Percentiles rank a stretch among this genome's conserved stretches.
These are phyloP conservation scores for Dillenia suffruticosa DNA, from an alignment of 164 flowering plant species.

Conservation along the genomic window DNA sequence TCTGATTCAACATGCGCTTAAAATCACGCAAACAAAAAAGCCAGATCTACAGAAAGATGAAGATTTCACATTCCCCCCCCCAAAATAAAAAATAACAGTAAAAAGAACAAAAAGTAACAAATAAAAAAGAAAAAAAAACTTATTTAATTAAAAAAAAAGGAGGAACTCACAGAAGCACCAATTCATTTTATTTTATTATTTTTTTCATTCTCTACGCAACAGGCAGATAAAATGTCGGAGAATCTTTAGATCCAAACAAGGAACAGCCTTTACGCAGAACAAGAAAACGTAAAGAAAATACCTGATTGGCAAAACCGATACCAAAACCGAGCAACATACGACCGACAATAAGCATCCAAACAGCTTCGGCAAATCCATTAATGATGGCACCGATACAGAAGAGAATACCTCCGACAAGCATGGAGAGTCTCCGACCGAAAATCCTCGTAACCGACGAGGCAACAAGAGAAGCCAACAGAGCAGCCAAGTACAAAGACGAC, in stretches of 20 bases:
- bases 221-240: too few species aligned
- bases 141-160: too few species aligned
- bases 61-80: too few species aligned
- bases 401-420: constrained; percentile 57
- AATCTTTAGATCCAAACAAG: too few species aligned
- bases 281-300: constrained; percentile 6
- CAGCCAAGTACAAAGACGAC: constrained; percentile 69
- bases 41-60: too few species aligned
- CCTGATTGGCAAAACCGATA: constrained; percentile 77
- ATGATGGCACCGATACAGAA: constrained; percentile 55
- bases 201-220: too few species aligned
- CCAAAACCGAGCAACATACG: constrained; percentile 70
- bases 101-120: not conserved
- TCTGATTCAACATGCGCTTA: too few species aligned
- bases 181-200: too few species aligned
- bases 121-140: not conserved
- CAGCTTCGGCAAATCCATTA: constrained; percentile 45
- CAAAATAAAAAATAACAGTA: too few species aligned
- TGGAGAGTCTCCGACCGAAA: constrained; percentile 52
- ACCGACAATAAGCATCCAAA: constrained; percentile 70
- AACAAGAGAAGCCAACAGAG: constrained; percentile 42
- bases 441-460: constrained; percentile 52
- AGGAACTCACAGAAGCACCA: too few species aligned
- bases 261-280: too few species aligned
- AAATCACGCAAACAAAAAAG: too few species aligned